Evolutionary conservation across 441 rosid genomes (phyloP), one percentile per base, ranked within the genome.

Genomic region (Pelargonium cotyledonis): DNA sequence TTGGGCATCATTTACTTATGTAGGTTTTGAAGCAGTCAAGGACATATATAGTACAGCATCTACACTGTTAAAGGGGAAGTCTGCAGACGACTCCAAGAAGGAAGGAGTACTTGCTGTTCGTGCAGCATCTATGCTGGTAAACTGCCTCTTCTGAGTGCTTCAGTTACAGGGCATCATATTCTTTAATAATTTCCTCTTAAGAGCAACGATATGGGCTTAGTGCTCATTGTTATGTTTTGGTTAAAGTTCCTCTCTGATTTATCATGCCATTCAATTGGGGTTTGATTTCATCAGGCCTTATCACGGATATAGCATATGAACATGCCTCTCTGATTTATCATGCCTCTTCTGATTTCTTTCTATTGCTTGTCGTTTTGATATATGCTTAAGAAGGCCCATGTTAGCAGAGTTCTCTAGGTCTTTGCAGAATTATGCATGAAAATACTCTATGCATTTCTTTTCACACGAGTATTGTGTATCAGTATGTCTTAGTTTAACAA

Each of bases 51-150:
- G 77, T 76, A 75, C 76, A 70, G 91, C 89, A 26, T 86, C 95
- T 70, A 70, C 81, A 21, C 68, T 79, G 40, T 73, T 89, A 65
- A 83, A 83, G 78, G 83, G 86, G 66, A 88, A 81, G 80, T 80
- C 75, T 74, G 79, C 81, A 72, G 94, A 84, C 72, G 74, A 72
- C 71, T 78, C 79, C 57, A 88, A 88, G 83, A 84, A 82, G 82
- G 90, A 88, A 73, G 93, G 94, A 76, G 75, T 86, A 75, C 83
- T 94, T 76, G 86, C 97, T 60, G 81, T 77, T 70, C 97, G 97
- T 72, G 95, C 96, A 62, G 95, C 99, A 51, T 94, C 95, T 61
- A 91, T 94, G 99, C 83, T 94, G 91, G 99, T 94, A 89, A 80
- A 78, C 43, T 69, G 64, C 82, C 63, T 40, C 29, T 18, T 68